Evolutionary conservation across 2,329 filamentous ascomycete species (phyloP), one percentile per base, ranked within the genome.

Genomic region (Endoconidiophora laricicola): DNA sequence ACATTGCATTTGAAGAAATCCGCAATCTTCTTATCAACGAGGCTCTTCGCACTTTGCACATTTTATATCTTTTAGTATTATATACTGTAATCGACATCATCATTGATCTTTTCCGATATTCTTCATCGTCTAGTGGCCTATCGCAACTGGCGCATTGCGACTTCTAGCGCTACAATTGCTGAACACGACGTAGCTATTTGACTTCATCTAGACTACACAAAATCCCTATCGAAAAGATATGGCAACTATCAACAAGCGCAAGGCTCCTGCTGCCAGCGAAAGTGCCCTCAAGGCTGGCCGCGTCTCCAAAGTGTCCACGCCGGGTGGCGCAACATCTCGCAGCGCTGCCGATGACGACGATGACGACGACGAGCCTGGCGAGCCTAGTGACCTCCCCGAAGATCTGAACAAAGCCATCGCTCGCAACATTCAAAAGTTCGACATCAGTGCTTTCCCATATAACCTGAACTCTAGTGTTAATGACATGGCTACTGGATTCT

Each of bases 161-260:
- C 40, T n/a, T 40, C 42, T 22, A 38, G 22, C 20, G 39, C 16
- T 22, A 10, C 26, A 10, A 14, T 23, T 23, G 18, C 18, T 23
- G 18, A 42, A 23, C 40, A 7, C 20, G 40, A 44, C 24, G 16
- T 26, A 20, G 22, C 39, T 16, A 20, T 20, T 20, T 14, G 3
- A 5, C 12, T 36, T 33, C 20, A n/a, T 26, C 20, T 26, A 9
- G 16, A 10, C 16, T 7, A 6, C 37, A 37, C 26, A 12, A 26
- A 43, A 33, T 33, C 29, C 9, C 29, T 6, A 33, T 10, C 43
- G 56, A 44, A 54, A 33, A 33, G 61, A 52, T 52, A 86, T 86
- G 82, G 75, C 81, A 55, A 43, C 43, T 18, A 33, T 48, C 9
- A 69, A 73, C 16, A 86, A 86, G 67, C 74, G 81, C 60, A 86